Evolutionary conservation across 441 rosid species (phyloP).

Genomic region (Manihot esculenta): DNA sequence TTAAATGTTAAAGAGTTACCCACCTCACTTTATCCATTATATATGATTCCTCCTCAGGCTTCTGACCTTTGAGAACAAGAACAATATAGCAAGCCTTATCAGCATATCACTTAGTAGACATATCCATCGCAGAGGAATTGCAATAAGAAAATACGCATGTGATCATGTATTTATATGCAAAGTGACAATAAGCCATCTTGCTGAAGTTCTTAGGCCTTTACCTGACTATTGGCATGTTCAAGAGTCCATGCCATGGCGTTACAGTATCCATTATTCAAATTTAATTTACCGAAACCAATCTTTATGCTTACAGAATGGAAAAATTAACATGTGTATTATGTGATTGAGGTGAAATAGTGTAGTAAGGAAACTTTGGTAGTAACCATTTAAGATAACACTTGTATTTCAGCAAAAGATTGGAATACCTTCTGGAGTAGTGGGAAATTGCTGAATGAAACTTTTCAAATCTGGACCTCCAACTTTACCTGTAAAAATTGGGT

Average conservation of each 20-base stretch:
- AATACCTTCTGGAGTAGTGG: constrained; percentile 61
- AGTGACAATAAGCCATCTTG: neutral
- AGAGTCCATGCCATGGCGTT: neutral
- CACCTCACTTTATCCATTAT: constrained; percentile 33
- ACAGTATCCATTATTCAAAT: neutral
- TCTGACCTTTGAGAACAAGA: constrained; percentile 34
- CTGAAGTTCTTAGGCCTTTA: neutral
- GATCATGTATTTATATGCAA: neutral
- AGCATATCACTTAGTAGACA: constrained; percentile 7
- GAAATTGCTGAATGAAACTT: constrained; percentile 82
- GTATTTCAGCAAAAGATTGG: constrained; percentile 10
- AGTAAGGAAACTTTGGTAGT: constrained; percentile 7
- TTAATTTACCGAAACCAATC: neutral
- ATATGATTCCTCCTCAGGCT: constrained; percentile 33
- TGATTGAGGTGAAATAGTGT: neutral
- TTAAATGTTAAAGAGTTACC: constrained; percentile 10
- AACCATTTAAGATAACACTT: neutral
- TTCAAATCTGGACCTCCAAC: constrained; percentile 77
- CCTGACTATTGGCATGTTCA: neutral
- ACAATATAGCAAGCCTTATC: constrained; percentile 17
- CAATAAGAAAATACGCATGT: neutral
- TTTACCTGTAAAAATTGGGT: constrained; percentile 46
- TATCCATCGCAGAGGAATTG: neutral
- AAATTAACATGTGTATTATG: neutral
- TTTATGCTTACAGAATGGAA: neutral